Evolutionary conservation across 2,329 filamentous ascomycete genomes (phyloP).

Genomic region (Chaetomiaceae sp.): DNA sequence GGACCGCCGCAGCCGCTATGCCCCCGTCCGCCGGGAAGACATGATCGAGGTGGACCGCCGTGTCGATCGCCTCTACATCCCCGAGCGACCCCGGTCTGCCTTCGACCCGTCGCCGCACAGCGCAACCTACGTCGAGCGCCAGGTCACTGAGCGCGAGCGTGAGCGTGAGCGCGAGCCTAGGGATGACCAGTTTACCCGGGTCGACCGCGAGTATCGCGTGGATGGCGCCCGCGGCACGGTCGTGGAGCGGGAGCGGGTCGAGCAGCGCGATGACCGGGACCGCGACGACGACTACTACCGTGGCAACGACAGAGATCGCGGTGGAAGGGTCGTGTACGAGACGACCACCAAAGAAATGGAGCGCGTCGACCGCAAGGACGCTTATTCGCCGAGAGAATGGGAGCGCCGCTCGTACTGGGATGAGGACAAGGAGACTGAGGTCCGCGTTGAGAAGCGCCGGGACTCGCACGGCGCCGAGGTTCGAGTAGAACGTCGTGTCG

Average conservation of each 20-base stretch:
- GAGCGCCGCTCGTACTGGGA: constrained; percentile 34
- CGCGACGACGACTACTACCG: constrained; percentile 36
- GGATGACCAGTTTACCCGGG: constrained; percentile 25
- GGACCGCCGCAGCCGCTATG: constrained; percentile 40
- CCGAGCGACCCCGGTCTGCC: constrained; percentile 49
- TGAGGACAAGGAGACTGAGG: constrained; percentile 38
- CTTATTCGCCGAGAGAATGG: constrained; percentile 25
- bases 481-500: constrained; percentile 49
- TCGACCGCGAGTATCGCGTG: constrained; percentile 27
- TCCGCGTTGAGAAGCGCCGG: constrained; percentile 40
- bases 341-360: constrained; percentile 39
- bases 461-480: constrained; percentile 45
- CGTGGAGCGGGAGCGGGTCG: constrained; percentile 19
- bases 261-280: constrained; percentile 29
- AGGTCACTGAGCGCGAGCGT: constrained; percentile 29
- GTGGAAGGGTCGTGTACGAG: constrained; percentile 41
- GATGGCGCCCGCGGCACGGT: constrained; percentile 18
- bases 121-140: constrained; percentile 29
- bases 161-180: constrained; percentile 25
- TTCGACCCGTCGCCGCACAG: constrained; percentile 36
- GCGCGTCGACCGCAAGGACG: constrained; percentile 34
- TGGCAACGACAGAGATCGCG: constrained; percentile 32
- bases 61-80: constrained; percentile 36
- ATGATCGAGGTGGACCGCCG: constrained; percentile 41
- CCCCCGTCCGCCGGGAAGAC: constrained; percentile 35